Base-by-base conservation (phyloP, 805 yeast genomes). In the Limtongia smithiae region DNA sequence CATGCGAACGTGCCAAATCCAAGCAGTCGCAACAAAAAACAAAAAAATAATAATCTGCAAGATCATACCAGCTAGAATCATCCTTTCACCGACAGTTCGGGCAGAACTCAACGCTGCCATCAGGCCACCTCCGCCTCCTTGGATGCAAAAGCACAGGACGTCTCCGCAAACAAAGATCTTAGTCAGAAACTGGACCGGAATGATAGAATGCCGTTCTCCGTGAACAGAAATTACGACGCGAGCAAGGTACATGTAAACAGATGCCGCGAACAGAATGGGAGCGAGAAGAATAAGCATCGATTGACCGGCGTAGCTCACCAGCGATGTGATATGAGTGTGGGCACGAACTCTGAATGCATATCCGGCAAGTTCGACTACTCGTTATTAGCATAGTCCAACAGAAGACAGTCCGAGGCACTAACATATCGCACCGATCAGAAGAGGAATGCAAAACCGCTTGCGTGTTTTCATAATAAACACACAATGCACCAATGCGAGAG, bases 41-140 rank as follows among this genome's bases (percentile, higher is more conserved):
- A 60, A 64, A 47, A 69, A 65, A 39, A 65, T 63, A 1, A 50
- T 55, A 20, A 68, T 50, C 51, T 68, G 71, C 9, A 69, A 54
- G 42, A 59, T 54, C 21, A 69, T 47, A 22, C 72, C 72, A 14
- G 52, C 66, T 14, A 64, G 50, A 22, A 63, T 57, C 9, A 69
- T 32, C 7, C 52, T 35, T 18, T 51, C 39, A 21, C 70, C 71
- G 30, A 24, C 35, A 2, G 6, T 28, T 6, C 17, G 8, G 14
- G 18, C 27, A 7, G 37, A 25, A 5, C 8, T 17, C 2, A 31
- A 8, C 14, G 30, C 6, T n/a, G 37, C 37, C 4, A 37, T 36
- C 5, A 61, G 18, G 3, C 64, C 65, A 28, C 58, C 65, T 2
- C 65, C 65, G 24, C 39, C 40, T n/a, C 45, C 53, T 46, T 62